A percentile compares a stretch with the other conserved stretches of the same genome.
phyloP scores from a whole-genome alignment of 2,329 filamentous ascomycete genomes.

The Cytospora chrysosperma region DNA sequence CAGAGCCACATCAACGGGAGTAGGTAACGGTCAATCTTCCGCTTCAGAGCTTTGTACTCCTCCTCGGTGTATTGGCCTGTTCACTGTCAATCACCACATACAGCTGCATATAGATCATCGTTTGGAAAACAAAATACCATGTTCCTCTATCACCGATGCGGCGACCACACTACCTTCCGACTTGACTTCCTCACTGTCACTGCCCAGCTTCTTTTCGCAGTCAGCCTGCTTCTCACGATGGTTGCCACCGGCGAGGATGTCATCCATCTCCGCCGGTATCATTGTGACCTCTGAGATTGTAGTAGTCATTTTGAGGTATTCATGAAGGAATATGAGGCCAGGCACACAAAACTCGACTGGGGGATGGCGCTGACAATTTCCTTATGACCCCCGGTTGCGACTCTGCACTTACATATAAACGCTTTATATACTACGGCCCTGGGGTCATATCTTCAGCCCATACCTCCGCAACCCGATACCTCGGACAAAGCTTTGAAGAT shows the following conservation, averaged over 20 bases:
- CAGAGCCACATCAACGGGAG: slow-evolving; percentile 49
- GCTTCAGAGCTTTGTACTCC: slow-evolving; percentile 38
- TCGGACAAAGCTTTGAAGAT: not conserved
- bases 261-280: slow-evolving; percentile 4
- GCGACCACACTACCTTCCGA: not conserved
- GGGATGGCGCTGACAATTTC: not conserved
- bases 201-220: not conserved
- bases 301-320: slow-evolving; percentile 7
- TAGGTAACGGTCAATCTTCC: slow-evolving; percentile 45
- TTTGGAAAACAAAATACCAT: not conserved
- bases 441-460: not conserved
- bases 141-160: not conserved
- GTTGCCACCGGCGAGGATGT: not conserved
- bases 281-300: slow-evolving; percentile 10
- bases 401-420: not conserved
- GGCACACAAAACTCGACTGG: not conserved
- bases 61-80: slow-evolving; percentile 35
- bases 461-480: not conserved
- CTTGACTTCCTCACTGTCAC: slow-evolving; percentile 11
- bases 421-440: no score
- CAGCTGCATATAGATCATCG: not conserved
- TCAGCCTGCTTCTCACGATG: not conserved
- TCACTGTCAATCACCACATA: not conserved
- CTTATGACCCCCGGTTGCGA: not conserved
- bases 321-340: not conserved